Evolutionary conservation across 2,329 filamentous ascomycete genomes (phyloP).

Genomic region (Peltaster fructicola): DNA sequence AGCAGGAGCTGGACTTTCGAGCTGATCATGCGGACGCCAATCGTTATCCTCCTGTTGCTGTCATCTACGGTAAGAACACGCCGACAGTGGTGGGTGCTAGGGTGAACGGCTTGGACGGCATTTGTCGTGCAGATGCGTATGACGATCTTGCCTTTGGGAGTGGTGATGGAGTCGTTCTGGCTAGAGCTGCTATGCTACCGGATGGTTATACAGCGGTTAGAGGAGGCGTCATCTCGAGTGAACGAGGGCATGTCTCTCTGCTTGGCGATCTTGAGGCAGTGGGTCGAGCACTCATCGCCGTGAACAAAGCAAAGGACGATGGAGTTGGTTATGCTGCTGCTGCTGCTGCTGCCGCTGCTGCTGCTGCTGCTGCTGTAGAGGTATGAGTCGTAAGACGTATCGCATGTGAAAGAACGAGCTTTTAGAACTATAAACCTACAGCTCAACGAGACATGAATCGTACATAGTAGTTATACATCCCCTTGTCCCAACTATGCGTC

Average conservation of each 20-base stretch:
- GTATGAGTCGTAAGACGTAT: no score
- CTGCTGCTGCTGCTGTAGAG: no score
- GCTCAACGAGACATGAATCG: no score
- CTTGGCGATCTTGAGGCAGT: constrained; percentile 71
- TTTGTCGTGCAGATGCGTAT: constrained; percentile 60
- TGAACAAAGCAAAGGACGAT: no score
- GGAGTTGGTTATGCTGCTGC: no score
- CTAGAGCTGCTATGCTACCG: constrained; percentile 70
- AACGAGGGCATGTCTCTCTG: constrained; percentile 74
- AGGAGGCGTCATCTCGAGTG: constrained; percentile 59
- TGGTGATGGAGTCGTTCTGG: constrained; percentile 78
- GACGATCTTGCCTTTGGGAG: constrained; percentile 74
- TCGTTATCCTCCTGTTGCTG: constrained; percentile 59
- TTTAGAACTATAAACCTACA: no score
- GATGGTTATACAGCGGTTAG: constrained; percentile 57
- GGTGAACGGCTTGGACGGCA: constrained; percentile 54
- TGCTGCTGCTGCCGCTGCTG: no score
- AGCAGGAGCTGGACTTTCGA: constrained; percentile 50
- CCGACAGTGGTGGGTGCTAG: constrained; percentile 73
- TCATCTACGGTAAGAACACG: constrained; percentile 73
- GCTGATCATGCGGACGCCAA: constrained; percentile 46
- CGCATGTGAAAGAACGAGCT: no score
- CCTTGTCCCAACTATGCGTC: no score
- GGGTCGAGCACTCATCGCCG: no score
- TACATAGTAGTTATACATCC: no score